A percentile compares a stretch with the other conserved stretches of the same genome.
Evolutionary conservation across 169 alveolate species (phyloP).

Genomic region (Eimeria necatrix): DNA sequence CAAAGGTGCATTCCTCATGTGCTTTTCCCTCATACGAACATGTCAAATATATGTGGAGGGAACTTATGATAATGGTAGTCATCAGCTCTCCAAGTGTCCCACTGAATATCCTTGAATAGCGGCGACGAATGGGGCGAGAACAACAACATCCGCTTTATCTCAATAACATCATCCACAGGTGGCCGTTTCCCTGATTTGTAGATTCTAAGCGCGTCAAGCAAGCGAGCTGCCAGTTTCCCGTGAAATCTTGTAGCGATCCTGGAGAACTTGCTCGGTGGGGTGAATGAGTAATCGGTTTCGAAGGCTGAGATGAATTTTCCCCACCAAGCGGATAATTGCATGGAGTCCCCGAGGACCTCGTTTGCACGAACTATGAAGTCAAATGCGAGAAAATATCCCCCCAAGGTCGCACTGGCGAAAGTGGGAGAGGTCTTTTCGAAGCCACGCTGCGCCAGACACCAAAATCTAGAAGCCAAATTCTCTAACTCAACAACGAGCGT

Average conservation of each 20-base stretch:
- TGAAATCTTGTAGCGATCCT: neutral
- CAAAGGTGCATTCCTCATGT: too few species aligned
- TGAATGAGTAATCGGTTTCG: neutral
- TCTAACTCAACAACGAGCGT: neutral
- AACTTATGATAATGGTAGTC: neutral
- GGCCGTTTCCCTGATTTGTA: neutral
- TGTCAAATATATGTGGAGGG: too few species aligned
- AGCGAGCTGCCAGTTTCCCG: neutral
- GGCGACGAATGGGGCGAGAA: neutral
- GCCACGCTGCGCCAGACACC: neutral
- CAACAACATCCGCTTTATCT: neutral
- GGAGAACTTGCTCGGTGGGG: neutral
- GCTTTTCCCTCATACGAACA: too few species aligned
- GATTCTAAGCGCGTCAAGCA: neutral
- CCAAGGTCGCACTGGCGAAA: neutral
- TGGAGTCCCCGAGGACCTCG: neutral
- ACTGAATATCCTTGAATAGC: neutral
- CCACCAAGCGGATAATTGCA: neutral
- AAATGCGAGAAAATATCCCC: neutral
- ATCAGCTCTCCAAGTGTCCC: slow-evolving; percentile 20
- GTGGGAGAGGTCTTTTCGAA: neutral
- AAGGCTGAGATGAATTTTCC: neutral
- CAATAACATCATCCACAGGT: neutral
- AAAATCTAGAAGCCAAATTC: neutral
- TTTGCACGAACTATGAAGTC: neutral